phyloP scores from a whole-genome alignment of 1,284 basidiomycete genomes.

The Apiotrichum brassicae region DNA sequence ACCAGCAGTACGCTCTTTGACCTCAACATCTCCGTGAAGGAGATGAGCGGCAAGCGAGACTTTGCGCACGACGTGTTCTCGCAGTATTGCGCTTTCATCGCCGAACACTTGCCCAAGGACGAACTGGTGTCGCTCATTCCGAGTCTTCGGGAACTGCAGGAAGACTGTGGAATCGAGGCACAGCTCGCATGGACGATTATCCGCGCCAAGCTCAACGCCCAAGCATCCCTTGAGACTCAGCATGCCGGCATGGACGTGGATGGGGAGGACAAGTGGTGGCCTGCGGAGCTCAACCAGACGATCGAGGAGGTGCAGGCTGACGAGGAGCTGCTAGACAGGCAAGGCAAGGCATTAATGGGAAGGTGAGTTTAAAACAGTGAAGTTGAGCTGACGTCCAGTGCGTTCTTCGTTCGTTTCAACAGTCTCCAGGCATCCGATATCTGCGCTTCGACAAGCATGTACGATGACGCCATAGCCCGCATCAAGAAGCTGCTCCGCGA shows the following conservation, averaged over 20 bases:
- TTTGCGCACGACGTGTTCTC: constrained; percentile 55
- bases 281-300: constrained; percentile 24
- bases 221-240: constrained; percentile 27
- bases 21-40: constrained; percentile 27
- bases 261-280: constrained; percentile 25
- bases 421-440: constrained; percentile 85
- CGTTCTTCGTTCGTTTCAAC: constrained; percentile 92
- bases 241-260: constrained; percentile 15
- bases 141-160: constrained; percentile 62
- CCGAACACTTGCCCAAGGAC: constrained; percentile 41
- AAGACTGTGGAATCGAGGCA: constrained; percentile 67
- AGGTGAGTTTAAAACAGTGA: constrained; percentile 3
- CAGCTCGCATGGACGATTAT: constrained; percentile 87
- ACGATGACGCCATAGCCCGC: constrained; percentile 44
- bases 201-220: constrained; percentile 65
- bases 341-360: constrained; percentile 26
- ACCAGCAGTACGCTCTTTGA: constrained; percentile 31
- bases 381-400: constrained; percentile 29
- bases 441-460: constrained; percentile 54
- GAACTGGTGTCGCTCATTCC: constrained; percentile 52
- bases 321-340: constrained; percentile 19
- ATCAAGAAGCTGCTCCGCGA: constrained; percentile 41
- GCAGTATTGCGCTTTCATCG: constrained; percentile 53
- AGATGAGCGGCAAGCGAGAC: constrained; percentile 74
- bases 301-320: constrained; percentile 36